Evolutionary conservation across 371 early-diverging fungal genomes (phyloP).

Genomic region (Dinochytrium kinnereticum): DNA sequence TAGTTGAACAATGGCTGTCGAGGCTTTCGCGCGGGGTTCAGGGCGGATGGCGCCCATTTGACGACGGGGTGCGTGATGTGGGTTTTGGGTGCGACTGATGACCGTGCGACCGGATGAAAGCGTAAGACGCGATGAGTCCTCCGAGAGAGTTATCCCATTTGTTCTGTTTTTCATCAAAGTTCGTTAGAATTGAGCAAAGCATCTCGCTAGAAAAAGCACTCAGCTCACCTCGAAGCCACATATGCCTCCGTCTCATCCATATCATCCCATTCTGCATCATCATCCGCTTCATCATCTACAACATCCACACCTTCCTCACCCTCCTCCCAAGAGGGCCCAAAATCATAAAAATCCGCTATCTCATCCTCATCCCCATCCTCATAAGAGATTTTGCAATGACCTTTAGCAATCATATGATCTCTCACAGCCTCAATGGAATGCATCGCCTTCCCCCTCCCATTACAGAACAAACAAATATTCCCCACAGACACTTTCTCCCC

Average conservation of each 20-base stretch:
- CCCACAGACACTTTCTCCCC: conserved; percentile 90
- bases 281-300: conserved; percentile 35
- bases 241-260: conserved; percentile 42
- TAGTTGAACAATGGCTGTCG: conserved; percentile 16
- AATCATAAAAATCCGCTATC: conserved; percentile 8
- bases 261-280: conserved; percentile 45
- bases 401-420: conserved; percentile 79
- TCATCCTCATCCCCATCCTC: conserved; percentile 55
- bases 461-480: conserved; percentile 92
- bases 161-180: neutral
- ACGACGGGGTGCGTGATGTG: conserved; percentile 3
- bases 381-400: conserved; percentile 2
- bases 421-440: conserved; percentile 88
- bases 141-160: conserved; percentile 19
- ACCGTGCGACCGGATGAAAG: conserved; percentile 28
- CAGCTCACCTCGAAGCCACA: neutral
- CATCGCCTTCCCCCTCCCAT: conserved; percentile 83
- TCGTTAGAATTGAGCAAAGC: neutral
- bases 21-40: neutral
- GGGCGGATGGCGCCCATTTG: neutral
- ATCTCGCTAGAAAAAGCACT: too few relatives aligned
- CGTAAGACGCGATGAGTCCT: conserved; percentile 25
- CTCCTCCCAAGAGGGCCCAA: conserved; percentile 39
- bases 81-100: conserved; percentile 19
- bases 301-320: conserved; percentile 52